These are phyloP conservation scores for Sanguinoderma infundibulare DNA, from an alignment of 1,284 basidiomycete genomes.

Conservation along the genomic window DNA sequence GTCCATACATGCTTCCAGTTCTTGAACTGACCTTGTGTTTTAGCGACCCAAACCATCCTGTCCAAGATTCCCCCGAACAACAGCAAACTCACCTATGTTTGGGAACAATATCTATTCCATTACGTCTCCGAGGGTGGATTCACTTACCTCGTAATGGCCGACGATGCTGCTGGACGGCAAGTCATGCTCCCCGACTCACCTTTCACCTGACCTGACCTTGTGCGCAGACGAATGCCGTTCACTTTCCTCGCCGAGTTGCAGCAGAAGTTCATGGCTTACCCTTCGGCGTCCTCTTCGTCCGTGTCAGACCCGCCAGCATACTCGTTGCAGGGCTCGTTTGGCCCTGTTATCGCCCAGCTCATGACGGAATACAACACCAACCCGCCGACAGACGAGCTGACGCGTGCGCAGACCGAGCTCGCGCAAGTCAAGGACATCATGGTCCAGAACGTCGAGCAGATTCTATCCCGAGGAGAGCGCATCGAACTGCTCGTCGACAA, in stretches of 20 bases:
- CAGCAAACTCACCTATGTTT: constrained; percentile 94
- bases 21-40: background rate
- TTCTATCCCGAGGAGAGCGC: constrained; percentile 91
- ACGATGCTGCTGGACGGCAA: constrained; percentile 86
- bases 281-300: constrained; percentile 55
- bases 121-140: constrained; percentile 89
- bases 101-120: constrained; percentile 97
- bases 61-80: constrained; percentile 95
- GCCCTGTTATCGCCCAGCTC: constrained; percentile 67
- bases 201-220: background rate
- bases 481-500: constrained; percentile 97
- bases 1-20: too few relatives aligned
- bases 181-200: constrained; percentile 29
- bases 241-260: constrained; percentile 91
- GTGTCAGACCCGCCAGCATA: constrained; percentile 52
- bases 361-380: constrained; percentile 88
- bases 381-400: constrained; percentile 91
- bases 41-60: constrained; percentile 90
- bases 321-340: constrained; percentile 73
- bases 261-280: constrained; percentile 73
- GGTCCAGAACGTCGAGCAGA: constrained; percentile 96
- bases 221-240: constrained; percentile 85
- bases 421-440: constrained; percentile 96
- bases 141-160: constrained; percentile 92
- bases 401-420: constrained; percentile 89